Conservation (phyloP, 2,329 filamentous ascomycete genomes). For the Karstenula rhodostoma region DNA sequence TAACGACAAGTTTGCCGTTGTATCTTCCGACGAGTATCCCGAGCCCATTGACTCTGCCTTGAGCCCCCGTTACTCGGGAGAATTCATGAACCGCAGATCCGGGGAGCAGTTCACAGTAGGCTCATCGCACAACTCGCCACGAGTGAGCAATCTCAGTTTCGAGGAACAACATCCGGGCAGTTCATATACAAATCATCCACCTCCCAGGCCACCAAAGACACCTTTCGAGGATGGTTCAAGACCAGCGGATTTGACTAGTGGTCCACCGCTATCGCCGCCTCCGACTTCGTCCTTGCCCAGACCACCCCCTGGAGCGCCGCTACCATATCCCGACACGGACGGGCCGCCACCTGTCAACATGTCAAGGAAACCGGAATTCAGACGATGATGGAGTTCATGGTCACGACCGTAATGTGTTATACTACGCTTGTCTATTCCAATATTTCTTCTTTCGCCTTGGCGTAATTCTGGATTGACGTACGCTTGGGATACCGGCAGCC, state of each 20-base stretch:
- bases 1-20: constrained; percentile 63
- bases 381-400: constrained; percentile 21
- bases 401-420: not conserved
- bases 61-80: constrained; percentile 58
- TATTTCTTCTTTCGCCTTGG: not conserved
- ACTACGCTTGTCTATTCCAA: not conserved
- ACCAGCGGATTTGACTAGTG: constrained; percentile 21
- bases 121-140: constrained; percentile 35
- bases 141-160: constrained; percentile 28
- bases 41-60: constrained; percentile 53
- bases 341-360: constrained; percentile 84
- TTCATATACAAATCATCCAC: constrained; percentile 35
- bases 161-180: constrained; percentile 30
- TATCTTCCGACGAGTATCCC: constrained; percentile 66
- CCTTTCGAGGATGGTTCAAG: constrained; percentile 41
- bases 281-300: constrained; percentile 34
- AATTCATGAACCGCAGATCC: constrained; percentile 63
- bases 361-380: constrained; percentile 79
- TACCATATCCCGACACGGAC: constrained; percentile 84
- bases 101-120: constrained; percentile 39
- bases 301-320: constrained; percentile 49
- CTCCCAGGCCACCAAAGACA: constrained; percentile 52
- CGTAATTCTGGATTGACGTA: not conserved
- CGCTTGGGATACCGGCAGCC: too few species aligned
- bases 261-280: constrained; percentile 39